A percentile compares a stretch with the other conserved stretches of the same genome.
Conservation (phyloP, 345 rosid species). For the Ceriops zippeliana region DNA sequence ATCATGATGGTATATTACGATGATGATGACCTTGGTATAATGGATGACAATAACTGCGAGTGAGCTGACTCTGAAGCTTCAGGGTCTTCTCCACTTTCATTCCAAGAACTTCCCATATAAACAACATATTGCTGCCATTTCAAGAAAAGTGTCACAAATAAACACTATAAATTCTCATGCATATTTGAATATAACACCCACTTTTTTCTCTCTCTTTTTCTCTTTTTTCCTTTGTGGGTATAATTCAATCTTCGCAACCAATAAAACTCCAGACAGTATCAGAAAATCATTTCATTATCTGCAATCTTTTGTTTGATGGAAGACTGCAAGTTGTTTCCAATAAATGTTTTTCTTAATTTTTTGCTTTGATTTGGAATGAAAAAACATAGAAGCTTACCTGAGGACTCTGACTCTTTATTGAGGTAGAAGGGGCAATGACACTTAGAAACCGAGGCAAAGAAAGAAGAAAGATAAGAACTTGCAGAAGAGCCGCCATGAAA, state of each 20-base stretch:
- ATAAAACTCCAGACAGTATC: too few species aligned
- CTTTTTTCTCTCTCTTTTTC: too few species aligned
- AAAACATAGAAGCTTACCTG: constrained; percentile 21
- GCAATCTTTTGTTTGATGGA: too few species aligned
- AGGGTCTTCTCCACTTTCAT: constrained; percentile 11
- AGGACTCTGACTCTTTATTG: constrained; percentile 26
- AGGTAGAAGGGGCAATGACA: constrained; percentile 5
- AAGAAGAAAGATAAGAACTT: constrained; percentile 20
- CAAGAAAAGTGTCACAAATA: not conserved
- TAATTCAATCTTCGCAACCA: too few species aligned
- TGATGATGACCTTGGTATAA: constrained; percentile 40
- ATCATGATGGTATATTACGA: too few species aligned
- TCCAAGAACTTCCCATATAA: constrained; percentile 61
- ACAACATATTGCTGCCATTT: constrained; percentile 51
- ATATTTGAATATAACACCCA: not conserved
- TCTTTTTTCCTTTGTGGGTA: too few species aligned
- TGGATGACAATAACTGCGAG: constrained; percentile 44
- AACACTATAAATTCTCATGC: not conserved
- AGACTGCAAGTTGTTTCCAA: too few species aligned
- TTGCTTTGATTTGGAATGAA: not conserved
- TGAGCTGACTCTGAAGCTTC: constrained; percentile 35
- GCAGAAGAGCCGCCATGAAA: constrained; percentile 34
- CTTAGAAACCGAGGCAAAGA: constrained; percentile 15
- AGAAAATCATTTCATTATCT: too few species aligned
- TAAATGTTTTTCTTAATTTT: too few species aligned